Percentiles rank a stretch among this genome's conserved stretches.
Evolutionary conservation across 2,329 filamentous ascomycete genomes (phyloP).

Genomic region (Hypoxylon sp.): DNA sequence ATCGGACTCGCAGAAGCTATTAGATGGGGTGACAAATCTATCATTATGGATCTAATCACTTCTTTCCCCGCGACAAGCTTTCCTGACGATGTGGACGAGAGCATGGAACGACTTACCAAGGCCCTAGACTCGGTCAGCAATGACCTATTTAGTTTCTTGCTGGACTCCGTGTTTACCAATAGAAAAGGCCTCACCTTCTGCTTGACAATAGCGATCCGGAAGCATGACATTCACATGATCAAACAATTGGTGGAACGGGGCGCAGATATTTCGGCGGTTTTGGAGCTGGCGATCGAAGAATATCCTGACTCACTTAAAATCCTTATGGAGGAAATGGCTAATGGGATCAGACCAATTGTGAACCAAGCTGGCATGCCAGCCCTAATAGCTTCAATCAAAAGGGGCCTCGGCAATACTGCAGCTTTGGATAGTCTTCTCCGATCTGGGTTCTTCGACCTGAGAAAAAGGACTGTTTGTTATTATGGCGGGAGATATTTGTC

Average conservation of each 20-base stretch:
- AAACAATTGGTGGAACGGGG: background rate
- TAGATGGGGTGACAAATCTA: constrained; percentile 4
- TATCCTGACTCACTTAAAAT: background rate
- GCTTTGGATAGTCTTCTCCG: background rate
- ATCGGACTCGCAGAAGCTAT: background rate
- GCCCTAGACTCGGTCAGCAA: background rate
- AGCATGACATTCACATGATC: background rate
- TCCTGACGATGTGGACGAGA: too few relatives aligned
- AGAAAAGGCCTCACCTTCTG: background rate
- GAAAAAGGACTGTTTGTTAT: background rate
- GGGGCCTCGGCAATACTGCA: background rate
- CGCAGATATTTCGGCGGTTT: background rate
- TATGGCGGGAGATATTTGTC: too few relatives aligned
- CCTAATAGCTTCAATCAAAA: background rate
- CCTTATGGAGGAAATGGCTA: too few relatives aligned
- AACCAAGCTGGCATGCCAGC: background rate
- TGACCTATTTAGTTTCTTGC: background rate
- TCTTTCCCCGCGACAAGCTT: too few relatives aligned
- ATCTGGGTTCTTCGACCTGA: background rate
- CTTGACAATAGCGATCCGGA: background rate
- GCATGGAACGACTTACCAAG: too few relatives aligned
- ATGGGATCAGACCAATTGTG: background rate
- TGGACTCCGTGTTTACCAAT: background rate
- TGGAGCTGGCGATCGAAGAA: background rate
- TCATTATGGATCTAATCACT: background rate